Evolutionary conservation across 1,139 yeast species (phyloP).

Genomic region (Ogataea hybrid): DNA sequence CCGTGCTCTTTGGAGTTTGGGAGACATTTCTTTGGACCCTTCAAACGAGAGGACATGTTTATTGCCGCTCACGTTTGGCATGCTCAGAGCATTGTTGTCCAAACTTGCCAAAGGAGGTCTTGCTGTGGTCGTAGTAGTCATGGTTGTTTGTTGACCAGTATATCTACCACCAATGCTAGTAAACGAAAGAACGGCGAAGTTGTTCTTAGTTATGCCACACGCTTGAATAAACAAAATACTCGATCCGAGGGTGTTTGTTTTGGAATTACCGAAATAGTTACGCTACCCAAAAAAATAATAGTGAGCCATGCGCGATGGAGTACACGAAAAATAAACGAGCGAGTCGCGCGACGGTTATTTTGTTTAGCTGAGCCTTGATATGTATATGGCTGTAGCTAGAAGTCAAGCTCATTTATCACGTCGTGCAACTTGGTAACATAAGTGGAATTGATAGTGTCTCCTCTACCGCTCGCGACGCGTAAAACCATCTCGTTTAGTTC

Average conservation of each 20-base stretch:
- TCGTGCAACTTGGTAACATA: slow-evolving; percentile 58
- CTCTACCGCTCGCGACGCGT: slow-evolving; percentile 79
- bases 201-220: slow-evolving; percentile 8
- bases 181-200: slow-evolving; percentile 1
- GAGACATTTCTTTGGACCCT: slow-evolving; percentile 19
- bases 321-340: slow-evolving; percentile 4
- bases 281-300: slow-evolving; percentile 5
- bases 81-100: slow-evolving; percentile 2
- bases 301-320: slow-evolving; percentile 9
- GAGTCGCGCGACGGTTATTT: slow-evolving; percentile 6
- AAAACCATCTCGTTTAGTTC: slow-evolving; percentile 84
- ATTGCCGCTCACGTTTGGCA: not conserved
- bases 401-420: slow-evolving; percentile 51
- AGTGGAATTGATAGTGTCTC: slow-evolving; percentile 60
- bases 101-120: slow-evolving; percentile 6
- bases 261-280: slow-evolving; percentile 15
- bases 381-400: slow-evolving; percentile 18
- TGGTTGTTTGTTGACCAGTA: not conserved
- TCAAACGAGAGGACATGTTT: slow-evolving; percentile 3
- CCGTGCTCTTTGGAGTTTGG: slow-evolving; percentile 43
- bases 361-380: not conserved
- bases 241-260: slow-evolving; percentile 19
- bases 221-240: slow-evolving; percentile 16
- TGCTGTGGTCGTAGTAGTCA: slow-evolving; percentile 17
- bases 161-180: slow-evolving; percentile 1